Percentiles rank a stretch among this genome's conserved stretches.
Evolutionary conservation across 176 grass and related monocot species (phyloP).

Genomic region (Carex kokanica): DNA sequence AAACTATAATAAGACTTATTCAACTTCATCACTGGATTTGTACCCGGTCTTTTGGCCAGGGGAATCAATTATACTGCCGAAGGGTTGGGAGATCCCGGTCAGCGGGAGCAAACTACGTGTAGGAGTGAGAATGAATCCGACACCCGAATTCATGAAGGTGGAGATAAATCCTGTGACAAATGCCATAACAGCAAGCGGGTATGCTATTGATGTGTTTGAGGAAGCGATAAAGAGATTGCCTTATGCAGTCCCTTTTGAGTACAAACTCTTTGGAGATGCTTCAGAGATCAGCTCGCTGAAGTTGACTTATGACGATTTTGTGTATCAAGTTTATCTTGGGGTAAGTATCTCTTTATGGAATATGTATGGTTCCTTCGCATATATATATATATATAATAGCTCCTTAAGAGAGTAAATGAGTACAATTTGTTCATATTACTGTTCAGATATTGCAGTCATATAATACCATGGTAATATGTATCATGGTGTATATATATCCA

Average conservation of each 20-base stretch:
- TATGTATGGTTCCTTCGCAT: not conserved
- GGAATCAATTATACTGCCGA: conserved; percentile 21
- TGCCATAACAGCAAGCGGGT: conserved; percentile 1
- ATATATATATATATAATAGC: no score
- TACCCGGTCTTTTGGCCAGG: conserved; percentile 40
- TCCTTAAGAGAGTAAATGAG: no score
- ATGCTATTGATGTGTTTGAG: conserved; percentile 38
- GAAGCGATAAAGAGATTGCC: conserved; percentile 32
- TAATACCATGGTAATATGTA: no score
- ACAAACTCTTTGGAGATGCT: conserved; percentile 16
- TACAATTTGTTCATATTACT: no score
- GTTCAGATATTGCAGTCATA: no score
- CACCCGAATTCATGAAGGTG: conserved; percentile 28
- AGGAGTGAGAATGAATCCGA: conserved; percentile 24
- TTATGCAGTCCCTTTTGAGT: conserved; percentile 36
- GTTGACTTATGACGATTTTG: conserved; percentile 35
- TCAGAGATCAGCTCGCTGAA: conserved; percentile 10
- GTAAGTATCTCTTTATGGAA: conserved; percentile 4
- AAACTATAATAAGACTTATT: not conserved
- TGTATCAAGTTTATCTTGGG: conserved; percentile 39
- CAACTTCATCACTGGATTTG: not conserved
- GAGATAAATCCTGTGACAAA: conserved; percentile 27
- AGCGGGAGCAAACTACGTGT: conserved; percentile 32
- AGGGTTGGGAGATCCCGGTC: conserved; percentile 34
- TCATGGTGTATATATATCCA: no score